These are phyloP conservation scores for Vaccinium vitisidaea DNA, from an alignment of 148 eudicot genomes.

Conservation along the genomic window DNA sequence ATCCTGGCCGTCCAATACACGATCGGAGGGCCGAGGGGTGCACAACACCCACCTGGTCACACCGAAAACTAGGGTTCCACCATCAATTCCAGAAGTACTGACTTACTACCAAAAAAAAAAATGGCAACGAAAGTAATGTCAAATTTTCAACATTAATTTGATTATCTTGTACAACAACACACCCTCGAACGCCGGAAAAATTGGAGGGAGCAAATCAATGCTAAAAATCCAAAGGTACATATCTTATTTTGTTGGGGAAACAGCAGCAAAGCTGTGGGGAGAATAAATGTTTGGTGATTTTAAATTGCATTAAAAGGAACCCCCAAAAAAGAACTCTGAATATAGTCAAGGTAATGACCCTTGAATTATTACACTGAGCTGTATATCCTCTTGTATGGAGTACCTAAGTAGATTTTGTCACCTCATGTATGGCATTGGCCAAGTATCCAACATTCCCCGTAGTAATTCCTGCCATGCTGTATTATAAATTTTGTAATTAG, in stretches of 20 bases:
- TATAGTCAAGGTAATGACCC: neutral
- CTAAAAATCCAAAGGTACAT: neutral
- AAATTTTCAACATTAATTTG: neutral
- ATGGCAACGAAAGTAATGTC: neutral
- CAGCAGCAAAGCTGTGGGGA: neutral
- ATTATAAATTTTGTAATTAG: constrained; percentile 1
- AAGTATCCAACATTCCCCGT: constrained; percentile 85
- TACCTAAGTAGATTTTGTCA: constrained; percentile 60
- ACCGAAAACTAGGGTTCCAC: neutral
- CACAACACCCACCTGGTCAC: too few species aligned
- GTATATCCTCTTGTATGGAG: neutral
- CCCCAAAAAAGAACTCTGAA: neutral
- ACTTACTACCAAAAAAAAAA: neutral
- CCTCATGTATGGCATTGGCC: constrained; percentile 93
- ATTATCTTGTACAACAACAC: neutral
- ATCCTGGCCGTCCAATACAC: too few species aligned
- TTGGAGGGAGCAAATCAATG: constrained; percentile 3
- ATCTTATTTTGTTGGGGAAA: neutral
- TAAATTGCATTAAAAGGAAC: neutral
- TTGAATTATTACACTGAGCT: neutral
- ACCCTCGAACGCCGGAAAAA: neutral
- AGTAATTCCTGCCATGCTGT: constrained; percentile 96
- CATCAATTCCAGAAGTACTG: neutral
- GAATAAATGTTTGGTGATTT: neutral
- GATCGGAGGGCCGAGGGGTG: too few species aligned